Conservation (phyloP, 495 filamentous ascomycete species). For the Neurospora tetrasperma region DNA sequence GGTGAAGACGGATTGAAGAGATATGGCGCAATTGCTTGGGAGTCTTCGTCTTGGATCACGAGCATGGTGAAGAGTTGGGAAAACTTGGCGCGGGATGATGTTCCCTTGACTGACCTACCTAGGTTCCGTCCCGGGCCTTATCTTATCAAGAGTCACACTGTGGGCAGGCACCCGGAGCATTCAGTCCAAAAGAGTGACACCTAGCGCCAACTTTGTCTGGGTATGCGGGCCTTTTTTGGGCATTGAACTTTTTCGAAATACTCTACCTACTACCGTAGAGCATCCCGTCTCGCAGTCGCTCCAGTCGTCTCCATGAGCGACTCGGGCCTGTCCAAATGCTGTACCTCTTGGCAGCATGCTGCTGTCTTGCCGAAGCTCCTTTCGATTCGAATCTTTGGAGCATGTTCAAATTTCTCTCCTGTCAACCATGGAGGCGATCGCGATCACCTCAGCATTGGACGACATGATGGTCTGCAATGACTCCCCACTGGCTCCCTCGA, state of each 20-base stretch:
- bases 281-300: no score
- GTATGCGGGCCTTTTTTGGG: no score
- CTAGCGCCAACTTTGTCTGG: no score
- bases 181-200: not conserved
- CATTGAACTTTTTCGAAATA: no score
- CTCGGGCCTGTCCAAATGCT: no score
- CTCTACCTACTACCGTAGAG: no score
- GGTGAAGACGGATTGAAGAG: not conserved
- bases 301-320: no score
- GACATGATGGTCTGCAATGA: not conserved
- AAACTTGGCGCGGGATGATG: not conserved
- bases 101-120: no score
- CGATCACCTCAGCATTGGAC: not conserved
- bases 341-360: not conserved
- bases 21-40: not conserved
- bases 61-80: not conserved
- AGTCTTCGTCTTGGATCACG: not conserved
- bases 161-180: not conserved
- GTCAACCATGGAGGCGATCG: no score
- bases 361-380: not conserved
- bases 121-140: not conserved
- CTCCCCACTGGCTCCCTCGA: not conserved
- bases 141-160: not conserved
- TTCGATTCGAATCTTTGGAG: not conserved
- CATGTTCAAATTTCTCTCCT: no score